phyloP scores from a whole-genome alignment of 192 early-diverging fungal genomes.

The Phlyctochytrium arcticum region DNA sequence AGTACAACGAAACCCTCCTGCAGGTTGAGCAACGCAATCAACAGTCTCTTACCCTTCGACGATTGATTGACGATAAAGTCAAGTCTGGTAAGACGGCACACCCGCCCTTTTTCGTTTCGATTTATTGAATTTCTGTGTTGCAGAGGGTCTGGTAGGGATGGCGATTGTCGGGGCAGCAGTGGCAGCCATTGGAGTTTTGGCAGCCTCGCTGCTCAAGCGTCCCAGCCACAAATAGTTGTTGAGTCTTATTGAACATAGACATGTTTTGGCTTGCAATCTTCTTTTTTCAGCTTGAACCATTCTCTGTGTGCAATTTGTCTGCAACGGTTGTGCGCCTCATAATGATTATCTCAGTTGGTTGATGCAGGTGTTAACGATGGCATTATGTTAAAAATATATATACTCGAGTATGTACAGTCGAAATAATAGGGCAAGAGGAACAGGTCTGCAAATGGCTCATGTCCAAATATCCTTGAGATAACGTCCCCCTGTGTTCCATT shows the following conservation, averaged over 20 bases:
- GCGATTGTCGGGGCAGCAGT: conserved; percentile 78
- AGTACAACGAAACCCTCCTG: conserved; percentile 79
- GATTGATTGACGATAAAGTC: conserved; percentile 80
- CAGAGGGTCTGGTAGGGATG: conserved; percentile 86
- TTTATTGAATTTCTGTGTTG: background rate
- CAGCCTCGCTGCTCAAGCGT: conserved; percentile 8
- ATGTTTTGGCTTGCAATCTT: background rate
- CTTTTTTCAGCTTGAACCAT: background rate
- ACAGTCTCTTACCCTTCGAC: conserved; percentile 67
- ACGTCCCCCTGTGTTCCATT: conserved; percentile 58
- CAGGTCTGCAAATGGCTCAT: background rate
- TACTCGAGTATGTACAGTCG: too few species aligned
- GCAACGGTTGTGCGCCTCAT: background rate
- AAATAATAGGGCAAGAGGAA: background rate
- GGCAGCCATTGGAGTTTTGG: conserved; percentile 54
- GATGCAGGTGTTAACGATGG: background rate
- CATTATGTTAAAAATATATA: too few species aligned
- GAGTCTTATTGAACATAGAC: background rate
- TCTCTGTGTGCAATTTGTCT: background rate
- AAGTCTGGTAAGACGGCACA: conserved; percentile 46
- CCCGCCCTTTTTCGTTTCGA: background rate
- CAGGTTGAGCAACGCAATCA: conserved; percentile 78
- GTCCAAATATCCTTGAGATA: conserved; percentile 58
- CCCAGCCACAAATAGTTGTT: background rate
- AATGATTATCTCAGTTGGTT: background rate